Evolutionary conservation across 345 rosid species (phyloP).

Genomic region (Physaria fendleri): DNA sequence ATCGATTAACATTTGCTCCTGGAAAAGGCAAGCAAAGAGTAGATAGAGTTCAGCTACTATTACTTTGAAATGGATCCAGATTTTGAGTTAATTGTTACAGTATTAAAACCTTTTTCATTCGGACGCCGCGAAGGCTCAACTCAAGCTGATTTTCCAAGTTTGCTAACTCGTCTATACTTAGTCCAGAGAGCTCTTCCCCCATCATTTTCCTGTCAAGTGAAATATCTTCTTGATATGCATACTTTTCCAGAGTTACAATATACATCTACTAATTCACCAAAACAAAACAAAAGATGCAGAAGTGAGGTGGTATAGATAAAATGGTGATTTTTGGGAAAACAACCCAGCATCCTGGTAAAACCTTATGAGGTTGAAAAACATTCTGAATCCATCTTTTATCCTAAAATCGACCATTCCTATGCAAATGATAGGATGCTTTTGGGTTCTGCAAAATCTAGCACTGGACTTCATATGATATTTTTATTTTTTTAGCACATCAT

Average conservation of each 20-base stretch:
- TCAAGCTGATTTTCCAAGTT: conserved; percentile 68
- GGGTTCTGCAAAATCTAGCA: neutral
- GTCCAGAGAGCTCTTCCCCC: conserved; percentile 82
- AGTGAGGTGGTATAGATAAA: neutral
- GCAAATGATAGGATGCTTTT: neutral
- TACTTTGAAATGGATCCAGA: neutral
- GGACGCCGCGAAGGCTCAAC: conserved; percentile 55
- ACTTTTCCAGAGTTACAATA: neutral
- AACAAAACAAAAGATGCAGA: neutral
- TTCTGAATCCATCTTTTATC: neutral
- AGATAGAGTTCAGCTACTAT: neutral
- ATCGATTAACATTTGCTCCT: conserved; percentile 52
- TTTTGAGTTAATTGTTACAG: neutral
- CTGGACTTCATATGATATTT: neutral
- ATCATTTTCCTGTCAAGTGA: conserved; percentile 48
- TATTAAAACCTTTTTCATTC: conserved; percentile 49
- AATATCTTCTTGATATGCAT: conserved; percentile 13
- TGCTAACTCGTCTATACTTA: conserved; percentile 49
- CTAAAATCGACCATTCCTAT: neutral
- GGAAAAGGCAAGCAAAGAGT: conserved; percentile 10
- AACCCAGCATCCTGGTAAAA: conserved; percentile 11
- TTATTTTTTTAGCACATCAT: neutral
- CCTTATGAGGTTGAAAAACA: conserved; percentile 5
- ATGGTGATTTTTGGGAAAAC: conserved; percentile 9
- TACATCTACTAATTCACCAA: neutral